Evolutionary conservation across 768 basidiomycete species (phyloP).

Genomic region (Leccinum longicurvipes): DNA sequence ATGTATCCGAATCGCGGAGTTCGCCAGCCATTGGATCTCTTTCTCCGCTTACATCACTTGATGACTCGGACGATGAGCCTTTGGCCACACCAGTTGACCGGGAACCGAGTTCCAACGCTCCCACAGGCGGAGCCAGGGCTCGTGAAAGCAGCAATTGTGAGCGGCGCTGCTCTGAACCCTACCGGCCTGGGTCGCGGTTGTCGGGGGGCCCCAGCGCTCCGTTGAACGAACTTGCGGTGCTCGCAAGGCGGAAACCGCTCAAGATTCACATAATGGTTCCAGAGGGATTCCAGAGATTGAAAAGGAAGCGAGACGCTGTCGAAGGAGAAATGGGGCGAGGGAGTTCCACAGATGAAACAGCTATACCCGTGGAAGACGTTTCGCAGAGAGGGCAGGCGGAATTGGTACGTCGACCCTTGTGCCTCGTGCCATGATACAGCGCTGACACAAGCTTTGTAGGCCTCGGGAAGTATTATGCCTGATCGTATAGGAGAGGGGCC

Average conservation of each 20-base stretch:
- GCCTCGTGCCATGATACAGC: background rate
- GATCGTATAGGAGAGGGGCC: background rate
- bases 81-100: background rate
- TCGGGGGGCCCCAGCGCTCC: conserved; percentile 22
- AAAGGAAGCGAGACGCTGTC: conserved; percentile 12
- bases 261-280: conserved; percentile 11
- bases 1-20: background rate
- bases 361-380: background rate
- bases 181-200: background rate
- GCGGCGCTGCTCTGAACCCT: background rate
- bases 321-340: background rate
- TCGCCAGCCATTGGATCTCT: background rate
- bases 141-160: background rate
- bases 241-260: conserved; percentile 15
- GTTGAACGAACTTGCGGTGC: conserved; percentile 10
- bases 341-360: background rate
- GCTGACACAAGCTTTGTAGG: conserved; percentile 3
- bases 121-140: background rate
- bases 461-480: background rate
- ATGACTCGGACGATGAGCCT: background rate
- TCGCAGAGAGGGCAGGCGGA: background rate
- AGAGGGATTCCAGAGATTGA: conserved; percentile 2
- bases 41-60: conserved; percentile 19
- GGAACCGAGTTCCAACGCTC: background rate
- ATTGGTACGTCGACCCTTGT: background rate